phyloP scores from a whole-genome alignment of 257 asterid species.

The Solanum paucissectum region DNA sequence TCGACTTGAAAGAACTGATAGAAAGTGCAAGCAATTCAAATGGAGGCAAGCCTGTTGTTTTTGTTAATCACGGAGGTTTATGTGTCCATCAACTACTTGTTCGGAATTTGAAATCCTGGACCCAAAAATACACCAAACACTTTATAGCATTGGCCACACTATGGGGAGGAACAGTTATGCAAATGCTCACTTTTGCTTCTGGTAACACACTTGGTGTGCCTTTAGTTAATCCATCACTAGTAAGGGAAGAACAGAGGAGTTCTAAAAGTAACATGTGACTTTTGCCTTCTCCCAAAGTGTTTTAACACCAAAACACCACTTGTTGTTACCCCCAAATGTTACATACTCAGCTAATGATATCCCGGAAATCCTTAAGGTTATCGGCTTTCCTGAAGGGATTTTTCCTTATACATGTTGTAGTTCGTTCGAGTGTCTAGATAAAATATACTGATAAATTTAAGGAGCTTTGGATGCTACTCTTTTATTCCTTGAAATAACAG shows the following conservation, averaged over 20 bases:
- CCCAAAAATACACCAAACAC: slow-evolving; percentile 51
- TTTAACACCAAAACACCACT: slow-evolving; percentile 16
- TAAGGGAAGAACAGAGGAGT: slow-evolving; percentile 63
- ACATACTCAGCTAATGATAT: slow-evolving; percentile 35
- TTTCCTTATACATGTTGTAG: slow-evolving; percentile 27
- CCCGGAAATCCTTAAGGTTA: slow-evolving; percentile 42
- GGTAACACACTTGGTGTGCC: slow-evolving; percentile 68
- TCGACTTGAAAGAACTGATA: slow-evolving; percentile 36
- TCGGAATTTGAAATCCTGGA: slow-evolving; percentile 40
- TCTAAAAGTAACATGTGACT: slow-evolving; percentile 62
- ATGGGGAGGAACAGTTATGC: slow-evolving; percentile 82
- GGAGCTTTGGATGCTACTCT: neutral
- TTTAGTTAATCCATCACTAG: slow-evolving; percentile 49
- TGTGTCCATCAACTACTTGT: slow-evolving; percentile 54
- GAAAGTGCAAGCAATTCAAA: slow-evolving; percentile 48
- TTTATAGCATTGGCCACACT: slow-evolving; percentile 61
- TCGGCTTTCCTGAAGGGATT: slow-evolving; percentile 49
- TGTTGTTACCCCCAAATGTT: slow-evolving; percentile 22
- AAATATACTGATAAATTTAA: too few species aligned
- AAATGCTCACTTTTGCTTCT: slow-evolving; percentile 58
- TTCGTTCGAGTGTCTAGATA: too few species aligned
- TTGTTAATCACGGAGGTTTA: slow-evolving; percentile 68
- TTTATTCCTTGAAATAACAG: neutral
- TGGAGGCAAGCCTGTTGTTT: slow-evolving; percentile 44
- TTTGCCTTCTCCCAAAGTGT: slow-evolving; percentile 63